phyloP scores from a whole-genome alignment of 2,329 filamentous ascomycete genomes.

The Penicillium thymicola region DNA sequence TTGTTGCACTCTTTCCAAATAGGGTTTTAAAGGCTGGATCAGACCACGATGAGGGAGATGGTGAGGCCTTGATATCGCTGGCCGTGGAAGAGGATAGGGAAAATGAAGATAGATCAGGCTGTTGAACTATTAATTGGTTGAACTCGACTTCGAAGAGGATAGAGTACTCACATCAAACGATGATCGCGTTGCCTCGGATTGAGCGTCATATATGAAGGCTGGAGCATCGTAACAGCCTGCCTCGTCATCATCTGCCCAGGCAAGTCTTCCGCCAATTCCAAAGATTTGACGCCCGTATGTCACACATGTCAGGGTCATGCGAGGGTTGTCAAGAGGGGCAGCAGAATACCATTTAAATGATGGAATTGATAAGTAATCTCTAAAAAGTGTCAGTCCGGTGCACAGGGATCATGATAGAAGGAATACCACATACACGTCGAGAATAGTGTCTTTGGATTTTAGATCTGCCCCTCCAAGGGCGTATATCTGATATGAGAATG shows the following conservation, averaged over 20 bases:
- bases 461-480: slow-evolving; percentile 14
- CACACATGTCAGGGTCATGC: slow-evolving; percentile 12
- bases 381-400: background rate
- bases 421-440: slow-evolving; percentile 10
- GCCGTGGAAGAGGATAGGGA: slow-evolving; percentile 6
- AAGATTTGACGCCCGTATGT: slow-evolving; percentile 14
- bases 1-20: background rate
- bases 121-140: background rate
- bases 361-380: slow-evolving; percentile 16
- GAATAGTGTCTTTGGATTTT: background rate
- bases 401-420: background rate
- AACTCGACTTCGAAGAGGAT: too few relatives aligned
- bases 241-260: slow-evolving; percentile 3
- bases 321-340: slow-evolving; percentile 5
- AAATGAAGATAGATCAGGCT: slow-evolving; percentile 6
- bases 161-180: slow-evolving; percentile 9
- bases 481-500: slow-evolving; percentile 14
- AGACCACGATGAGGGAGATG: slow-evolving; percentile 2
- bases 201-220: slow-evolving; percentile 14
- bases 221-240: slow-evolving; percentile 14
- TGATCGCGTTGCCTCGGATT: slow-evolving; percentile 5
- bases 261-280: slow-evolving; percentile 12
- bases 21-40: background rate
- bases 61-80: slow-evolving; percentile 6
- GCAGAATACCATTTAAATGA: slow-evolving; percentile 19